These are phyloP conservation scores for Leccinellum luteum DNA, from an alignment of 768 basidiomycete genomes.

Conservation along the genomic window DNA sequence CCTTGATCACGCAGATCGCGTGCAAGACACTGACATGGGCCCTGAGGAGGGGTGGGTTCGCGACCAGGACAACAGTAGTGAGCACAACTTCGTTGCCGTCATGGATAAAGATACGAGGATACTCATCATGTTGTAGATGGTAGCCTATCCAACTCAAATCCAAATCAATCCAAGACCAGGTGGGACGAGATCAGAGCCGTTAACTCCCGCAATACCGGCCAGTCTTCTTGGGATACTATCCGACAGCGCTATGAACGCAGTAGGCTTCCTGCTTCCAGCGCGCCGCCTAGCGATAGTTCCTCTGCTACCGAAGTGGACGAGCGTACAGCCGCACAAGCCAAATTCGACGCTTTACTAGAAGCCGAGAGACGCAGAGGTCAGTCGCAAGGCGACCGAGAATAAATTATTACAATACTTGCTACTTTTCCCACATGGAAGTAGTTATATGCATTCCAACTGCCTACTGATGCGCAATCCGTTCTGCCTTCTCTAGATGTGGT, in stretches of 20 bases:
- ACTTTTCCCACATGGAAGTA: background rate
- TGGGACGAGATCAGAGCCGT: slow-evolving; percentile 69
- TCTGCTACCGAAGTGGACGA: slow-evolving; percentile 26
- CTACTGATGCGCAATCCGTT: background rate
- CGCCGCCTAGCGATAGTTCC: slow-evolving; percentile 5
- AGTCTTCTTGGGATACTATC: slow-evolving; percentile 67
- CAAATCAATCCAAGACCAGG: slow-evolving; percentile 31
- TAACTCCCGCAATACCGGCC: slow-evolving; percentile 41
- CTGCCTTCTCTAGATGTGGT: background rate
- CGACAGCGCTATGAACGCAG: slow-evolving; percentile 54
- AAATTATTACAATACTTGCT: background rate
- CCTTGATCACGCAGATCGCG: background rate
- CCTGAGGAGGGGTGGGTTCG: slow-evolving; percentile 19
- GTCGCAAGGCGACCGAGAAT: slow-evolving; percentile 18
- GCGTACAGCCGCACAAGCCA: slow-evolving; percentile 48
- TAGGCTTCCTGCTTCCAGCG: slow-evolving; percentile 14
- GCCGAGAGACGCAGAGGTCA: slow-evolving; percentile 45
- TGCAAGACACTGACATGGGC: slow-evolving; percentile 4
- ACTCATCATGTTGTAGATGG: slow-evolving; percentile 5
- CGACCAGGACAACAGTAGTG: slow-evolving; percentile 13
- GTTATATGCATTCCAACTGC: background rate
- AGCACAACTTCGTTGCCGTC: background rate
- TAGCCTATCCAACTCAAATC: slow-evolving; percentile 5
- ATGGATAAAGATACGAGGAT: background rate
- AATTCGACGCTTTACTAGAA: slow-evolving; percentile 59